Base-by-base conservation (phyloP, 129 eudicot species). In the Flaveria robusta region DNA sequence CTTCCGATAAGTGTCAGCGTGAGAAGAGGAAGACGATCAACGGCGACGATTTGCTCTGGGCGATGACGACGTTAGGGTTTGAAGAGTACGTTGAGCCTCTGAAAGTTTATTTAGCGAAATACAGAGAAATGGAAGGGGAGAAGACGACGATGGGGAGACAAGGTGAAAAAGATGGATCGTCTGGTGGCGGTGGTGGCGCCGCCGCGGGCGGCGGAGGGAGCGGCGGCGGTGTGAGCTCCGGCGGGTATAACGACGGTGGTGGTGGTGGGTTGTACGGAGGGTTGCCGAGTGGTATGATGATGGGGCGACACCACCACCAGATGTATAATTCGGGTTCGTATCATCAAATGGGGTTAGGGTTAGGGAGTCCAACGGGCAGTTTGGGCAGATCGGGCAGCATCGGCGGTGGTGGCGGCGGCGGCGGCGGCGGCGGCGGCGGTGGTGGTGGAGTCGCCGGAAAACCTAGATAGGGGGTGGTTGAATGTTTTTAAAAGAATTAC, bases 1-100 rank as follows among this genome's bases (percentile, higher is more conserved):
- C 89, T 0, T 86, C 89, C 19, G 86, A 86, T 45, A 86, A 86
- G 89, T 86, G 89, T 24, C 89, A 82, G 22, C 9, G 89, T 13
- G 89, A 86, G 82, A 86, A 86, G 52, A 42, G 89, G 58, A 86
- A 82, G 84, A 86, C 89, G 52, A 86, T 86, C 68, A 86, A 82
- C 84, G 89, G 89, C 26, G 87, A 82, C 71, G 89, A 82, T 65
- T 72, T 86, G 39, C 82, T 86, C 14, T 86, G 89, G 89, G 86
- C 86, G 73, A 85, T 85, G 89, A 85, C 89, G 62, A 85, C 89
- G 55, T 18, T 85, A 75, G 89, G 89, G 54, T 85, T 85, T 72
- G 89, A 85, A 52, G 89, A 85, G 27, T 85, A 85, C 60, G 89
- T 85, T 0, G 89, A 85, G 75, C 89, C 89, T 0, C 42, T 85